Evolutionary conservation across 2,329 filamentous ascomycete species (phyloP).

Genomic region (Phoma sp.): DNA sequence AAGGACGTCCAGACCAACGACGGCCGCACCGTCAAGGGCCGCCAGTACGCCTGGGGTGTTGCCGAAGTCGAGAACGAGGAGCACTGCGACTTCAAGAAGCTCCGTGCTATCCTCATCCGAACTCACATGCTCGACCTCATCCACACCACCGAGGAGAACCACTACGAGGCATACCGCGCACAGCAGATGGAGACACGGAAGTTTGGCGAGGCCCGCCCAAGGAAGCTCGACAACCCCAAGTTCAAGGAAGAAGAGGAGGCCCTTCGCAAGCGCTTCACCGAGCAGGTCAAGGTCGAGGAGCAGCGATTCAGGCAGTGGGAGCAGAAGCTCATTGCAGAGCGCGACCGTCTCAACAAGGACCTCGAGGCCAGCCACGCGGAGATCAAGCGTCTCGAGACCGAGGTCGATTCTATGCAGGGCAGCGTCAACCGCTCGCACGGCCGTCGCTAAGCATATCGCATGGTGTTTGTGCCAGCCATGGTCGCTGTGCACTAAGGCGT

Average conservation of each 20-base stretch:
- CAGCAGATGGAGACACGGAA: slow-evolving; percentile 99
- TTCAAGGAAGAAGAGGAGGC: slow-evolving; percentile 99
- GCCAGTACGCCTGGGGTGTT: slow-evolving; percentile 99
- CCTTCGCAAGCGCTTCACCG: slow-evolving; percentile 97
- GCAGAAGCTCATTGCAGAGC: slow-evolving; percentile 99
- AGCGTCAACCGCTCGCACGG: slow-evolving; percentile 89
- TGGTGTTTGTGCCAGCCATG: slow-evolving; percentile 17
- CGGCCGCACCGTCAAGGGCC: slow-evolving; percentile 96
- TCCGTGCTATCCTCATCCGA: slow-evolving; percentile 96
- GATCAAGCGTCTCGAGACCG: slow-evolving; percentile 89
- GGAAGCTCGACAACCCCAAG: slow-evolving; percentile 99
- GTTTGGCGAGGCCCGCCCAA: slow-evolving; percentile 94
- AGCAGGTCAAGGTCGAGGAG: slow-evolving; percentile 99
- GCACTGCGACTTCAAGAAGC: slow-evolving; percentile 99
- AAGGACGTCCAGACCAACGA: slow-evolving; percentile 98
- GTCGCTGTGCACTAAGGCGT: slow-evolving; percentile 27
- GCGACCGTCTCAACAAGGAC: slow-evolving; percentile 99
- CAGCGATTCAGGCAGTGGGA: slow-evolving; percentile 99
- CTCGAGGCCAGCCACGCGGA: slow-evolving; percentile 93
- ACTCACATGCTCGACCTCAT: slow-evolving; percentile 99
- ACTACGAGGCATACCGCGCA: slow-evolving; percentile 99
- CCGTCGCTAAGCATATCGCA: slow-evolving; percentile 70
- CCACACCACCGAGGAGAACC: slow-evolving; percentile 98
- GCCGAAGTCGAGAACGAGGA: slow-evolving; percentile 99
- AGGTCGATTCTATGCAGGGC: slow-evolving; percentile 93